These are phyloP conservation scores for Pelargonium nanum DNA, from an alignment of 345 rosid species.

Conservation along the genomic window DNA sequence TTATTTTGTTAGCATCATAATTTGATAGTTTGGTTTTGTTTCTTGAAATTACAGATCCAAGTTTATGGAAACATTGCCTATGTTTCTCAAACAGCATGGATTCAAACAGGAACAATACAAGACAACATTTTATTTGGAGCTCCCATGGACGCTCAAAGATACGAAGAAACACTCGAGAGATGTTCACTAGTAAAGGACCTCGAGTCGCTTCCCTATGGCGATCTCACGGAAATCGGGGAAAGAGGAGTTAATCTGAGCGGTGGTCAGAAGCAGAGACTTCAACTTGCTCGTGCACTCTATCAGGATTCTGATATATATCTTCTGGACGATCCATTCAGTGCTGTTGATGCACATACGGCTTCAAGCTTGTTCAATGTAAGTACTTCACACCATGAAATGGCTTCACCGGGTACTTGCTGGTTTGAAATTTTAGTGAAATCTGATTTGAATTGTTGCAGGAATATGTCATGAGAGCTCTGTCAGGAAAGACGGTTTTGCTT, in stretches of 20 bases:
- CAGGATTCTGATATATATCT: slow-evolving; percentile 87
- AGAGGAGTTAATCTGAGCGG: slow-evolving; percentile 98
- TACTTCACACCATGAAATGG: not conserved
- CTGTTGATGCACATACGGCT: slow-evolving; percentile 95
- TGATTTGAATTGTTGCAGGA: slow-evolving; percentile 45
- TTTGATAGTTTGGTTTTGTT: slow-evolving; percentile 2
- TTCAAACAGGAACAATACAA: slow-evolving; percentile 76
- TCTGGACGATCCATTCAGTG: slow-evolving; percentile 93
- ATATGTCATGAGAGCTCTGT: slow-evolving; percentile 68
- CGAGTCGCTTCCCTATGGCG: slow-evolving; percentile 78
- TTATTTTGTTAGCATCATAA: no score
- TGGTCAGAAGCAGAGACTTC: slow-evolving; percentile 94
- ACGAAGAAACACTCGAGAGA: slow-evolving; percentile 67
- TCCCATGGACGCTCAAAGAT: slow-evolving; percentile 51
- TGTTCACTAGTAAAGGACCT: slow-evolving; percentile 83
- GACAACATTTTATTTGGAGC: slow-evolving; percentile 82
- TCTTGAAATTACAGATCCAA: slow-evolving; percentile 37
- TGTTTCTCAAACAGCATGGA: slow-evolving; percentile 96
- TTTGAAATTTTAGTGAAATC: slow-evolving; percentile 7
- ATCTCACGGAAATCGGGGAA: slow-evolving; percentile 92
- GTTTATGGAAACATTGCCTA: slow-evolving; percentile 72
- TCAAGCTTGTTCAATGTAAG: slow-evolving; percentile 75
- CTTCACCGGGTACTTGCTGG: not conserved
- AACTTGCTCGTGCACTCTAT: slow-evolving; percentile 94
- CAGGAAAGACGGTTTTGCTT: slow-evolving; percentile 59